phyloP scores from a whole-genome alignment of 768 basidiomycete genomes.

The Panellus pusillus region DNA sequence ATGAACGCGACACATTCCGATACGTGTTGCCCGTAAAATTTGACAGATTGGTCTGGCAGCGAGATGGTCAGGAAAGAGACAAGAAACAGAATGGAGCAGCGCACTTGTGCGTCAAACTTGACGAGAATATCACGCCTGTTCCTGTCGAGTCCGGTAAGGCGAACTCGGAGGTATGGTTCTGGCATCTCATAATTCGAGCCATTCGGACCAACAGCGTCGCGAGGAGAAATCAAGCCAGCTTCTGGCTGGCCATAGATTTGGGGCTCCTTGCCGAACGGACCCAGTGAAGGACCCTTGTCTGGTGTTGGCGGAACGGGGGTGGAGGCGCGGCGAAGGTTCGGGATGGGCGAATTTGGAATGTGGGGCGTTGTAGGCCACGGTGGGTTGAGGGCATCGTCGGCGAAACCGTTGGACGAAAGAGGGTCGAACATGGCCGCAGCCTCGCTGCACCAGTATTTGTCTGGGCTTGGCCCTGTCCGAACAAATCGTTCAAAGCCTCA shows the following conservation, averaged over 20 bases:
- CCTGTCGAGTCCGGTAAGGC: slow-evolving; percentile 89
- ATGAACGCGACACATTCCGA: slow-evolving; percentile 92
- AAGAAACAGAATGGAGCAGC: slow-evolving; percentile 22
- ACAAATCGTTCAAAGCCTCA: background rate
- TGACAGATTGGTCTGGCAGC: slow-evolving; percentile 81
- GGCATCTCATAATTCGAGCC: slow-evolving; percentile 71
- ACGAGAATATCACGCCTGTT: slow-evolving; percentile 94
- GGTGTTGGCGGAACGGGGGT: slow-evolving; percentile 52
- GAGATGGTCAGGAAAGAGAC: slow-evolving; percentile 1
- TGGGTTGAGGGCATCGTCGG: slow-evolving; percentile 46
- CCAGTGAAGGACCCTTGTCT: slow-evolving; percentile 53
- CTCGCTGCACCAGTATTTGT: background rate
- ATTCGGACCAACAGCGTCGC: slow-evolving; percentile 62
- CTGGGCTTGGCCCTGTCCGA: background rate
- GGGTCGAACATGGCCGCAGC: slow-evolving; percentile 57
- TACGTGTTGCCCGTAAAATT: slow-evolving; percentile 89
- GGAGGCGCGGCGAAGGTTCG: slow-evolving; percentile 64
- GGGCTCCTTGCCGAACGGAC: slow-evolving; percentile 75
- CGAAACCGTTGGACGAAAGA: slow-evolving; percentile 59
- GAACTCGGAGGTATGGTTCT: slow-evolving; percentile 84
- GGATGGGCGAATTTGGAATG: slow-evolving; percentile 66
- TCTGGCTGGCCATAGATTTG: slow-evolving; percentile 88
- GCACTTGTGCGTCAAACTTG: slow-evolving; percentile 92
- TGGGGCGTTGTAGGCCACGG: slow-evolving; percentile 87
- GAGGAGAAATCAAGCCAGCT: slow-evolving; percentile 78